Conservation (phyloP, 164 flowering plant species). For the Vitis cinerea region DNA sequence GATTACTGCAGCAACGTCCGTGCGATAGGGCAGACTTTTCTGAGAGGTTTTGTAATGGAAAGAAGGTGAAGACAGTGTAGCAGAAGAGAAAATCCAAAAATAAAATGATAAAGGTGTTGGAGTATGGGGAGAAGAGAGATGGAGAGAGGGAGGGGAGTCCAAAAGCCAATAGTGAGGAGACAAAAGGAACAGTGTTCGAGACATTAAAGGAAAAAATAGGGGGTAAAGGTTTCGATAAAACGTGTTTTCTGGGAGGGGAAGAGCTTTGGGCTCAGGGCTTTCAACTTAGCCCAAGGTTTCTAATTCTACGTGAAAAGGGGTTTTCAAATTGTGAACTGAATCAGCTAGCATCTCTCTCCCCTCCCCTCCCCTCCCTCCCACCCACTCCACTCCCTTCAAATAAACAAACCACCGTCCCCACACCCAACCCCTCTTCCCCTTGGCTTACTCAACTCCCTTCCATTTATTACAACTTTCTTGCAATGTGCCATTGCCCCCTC, state of each 20-base stretch:
- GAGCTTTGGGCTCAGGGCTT: slow-evolving; percentile 24
- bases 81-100: neutral
- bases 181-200: slow-evolving; percentile 19
- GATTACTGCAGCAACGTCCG: too few relatives aligned
- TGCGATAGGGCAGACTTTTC: too few relatives aligned
- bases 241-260: slow-evolving; percentile 32
- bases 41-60: too few relatives aligned
- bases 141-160: neutral
- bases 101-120: neutral
- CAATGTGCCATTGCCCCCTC: too few relatives aligned
- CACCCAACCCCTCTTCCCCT: too few relatives aligned
- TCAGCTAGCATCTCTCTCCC: neutral
- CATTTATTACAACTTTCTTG: too few relatives aligned
- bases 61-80: too few relatives aligned
- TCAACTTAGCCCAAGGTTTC: slow-evolving; percentile 18
- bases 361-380: too few relatives aligned
- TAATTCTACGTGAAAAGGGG: slow-evolving; percentile 5
- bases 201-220: neutral
- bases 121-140: too few relatives aligned
- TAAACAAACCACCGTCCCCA: too few relatives aligned
- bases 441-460: too few relatives aligned
- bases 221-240: slow-evolving; percentile 2
- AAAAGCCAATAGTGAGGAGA: slow-evolving; percentile 16
- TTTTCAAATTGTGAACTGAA: neutral
- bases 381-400: too few relatives aligned